Conservation (phyloP, 2,329 filamentous ascomycete genomes). For the Verruconis gallopava region DNA sequence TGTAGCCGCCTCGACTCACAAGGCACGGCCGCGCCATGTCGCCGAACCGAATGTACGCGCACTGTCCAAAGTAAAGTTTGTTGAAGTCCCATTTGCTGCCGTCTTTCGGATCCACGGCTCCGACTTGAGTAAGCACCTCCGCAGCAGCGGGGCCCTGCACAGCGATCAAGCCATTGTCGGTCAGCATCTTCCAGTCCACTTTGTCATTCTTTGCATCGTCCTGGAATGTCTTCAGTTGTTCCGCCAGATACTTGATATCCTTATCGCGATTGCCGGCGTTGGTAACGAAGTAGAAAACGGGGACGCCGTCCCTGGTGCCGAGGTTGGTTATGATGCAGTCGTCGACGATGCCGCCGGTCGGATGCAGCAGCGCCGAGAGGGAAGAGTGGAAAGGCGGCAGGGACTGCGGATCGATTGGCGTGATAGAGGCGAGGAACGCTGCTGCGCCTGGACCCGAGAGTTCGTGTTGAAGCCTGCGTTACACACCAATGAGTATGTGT, state of each 20-base stretch:
- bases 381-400: constrained; percentile 59
- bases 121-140: constrained; percentile 51
- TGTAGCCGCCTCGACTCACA: constrained; percentile 85
- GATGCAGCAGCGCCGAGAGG: constrained; percentile 72
- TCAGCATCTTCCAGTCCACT: constrained; percentile 56
- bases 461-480: constrained; percentile 60
- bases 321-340: constrained; percentile 83
- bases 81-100: constrained; percentile 40
- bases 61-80: constrained; percentile 71
- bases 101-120: constrained; percentile 37
- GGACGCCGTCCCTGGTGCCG: constrained; percentile 29
- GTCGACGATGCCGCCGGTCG: constrained; percentile 85
- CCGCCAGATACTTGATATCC: constrained; percentile 63
- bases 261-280: constrained; percentile 89
- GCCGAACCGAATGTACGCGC: constrained; percentile 51
- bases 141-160: constrained; percentile 75
- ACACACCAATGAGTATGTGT: not conserved
- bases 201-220: constrained; percentile 39
- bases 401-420: constrained; percentile 57
- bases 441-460: constrained; percentile 70
- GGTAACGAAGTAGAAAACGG: constrained; percentile 83
- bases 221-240: constrained; percentile 52
- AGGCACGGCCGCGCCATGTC: constrained; percentile 44
- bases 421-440: constrained; percentile 71
- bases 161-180: constrained; percentile 67